phyloP scores from a whole-genome alignment of 2,329 filamentous ascomycete genomes.

The Ascochyta fabae region DNA sequence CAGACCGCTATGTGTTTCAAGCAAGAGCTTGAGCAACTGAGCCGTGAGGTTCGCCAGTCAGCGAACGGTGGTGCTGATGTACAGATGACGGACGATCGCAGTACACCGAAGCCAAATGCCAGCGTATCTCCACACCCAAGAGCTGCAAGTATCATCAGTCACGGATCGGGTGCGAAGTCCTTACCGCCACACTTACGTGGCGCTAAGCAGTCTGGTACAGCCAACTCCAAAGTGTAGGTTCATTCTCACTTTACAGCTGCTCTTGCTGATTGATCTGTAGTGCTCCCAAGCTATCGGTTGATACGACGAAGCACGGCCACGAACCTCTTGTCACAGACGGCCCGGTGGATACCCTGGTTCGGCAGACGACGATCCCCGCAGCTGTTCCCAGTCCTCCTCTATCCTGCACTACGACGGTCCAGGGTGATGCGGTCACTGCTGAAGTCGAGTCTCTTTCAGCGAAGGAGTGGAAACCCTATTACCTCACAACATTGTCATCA shows the following conservation, averaged over 20 bases:
- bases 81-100: slow-evolving; percentile 15
- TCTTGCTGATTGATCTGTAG: slow-evolving; percentile 10
- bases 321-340: slow-evolving; percentile 28
- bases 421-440: slow-evolving; percentile 1
- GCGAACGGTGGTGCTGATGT: slow-evolving; percentile 16
- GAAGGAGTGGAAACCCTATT: slow-evolving; percentile 47
- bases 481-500: slow-evolving; percentile 41
- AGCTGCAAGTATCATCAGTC: slow-evolving; percentile 8
- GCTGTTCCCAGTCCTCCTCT: slow-evolving; percentile 19
- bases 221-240: slow-evolving; percentile 12
- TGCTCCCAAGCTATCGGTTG: not conserved
- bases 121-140: slow-evolving; percentile 15
- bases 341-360: slow-evolving; percentile 22
- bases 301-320: slow-evolving; percentile 9
- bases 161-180: slow-evolving; percentile 15
- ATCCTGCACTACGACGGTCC: slow-evolving; percentile 15
- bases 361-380: slow-evolving; percentile 7
- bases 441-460: slow-evolving; percentile 21
- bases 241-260: not conserved
- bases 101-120: slow-evolving; percentile 7
- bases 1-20: slow-evolving; percentile 21
- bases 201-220: not conserved
- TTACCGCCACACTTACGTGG: slow-evolving; percentile 29
- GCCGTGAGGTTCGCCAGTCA: slow-evolving; percentile 14
- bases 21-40: slow-evolving; percentile 27